Evolutionary conservation across 129 eudicot species (phyloP), one percentile per base, ranked within the genome.

Genomic region (Lonicera japonica): DNA sequence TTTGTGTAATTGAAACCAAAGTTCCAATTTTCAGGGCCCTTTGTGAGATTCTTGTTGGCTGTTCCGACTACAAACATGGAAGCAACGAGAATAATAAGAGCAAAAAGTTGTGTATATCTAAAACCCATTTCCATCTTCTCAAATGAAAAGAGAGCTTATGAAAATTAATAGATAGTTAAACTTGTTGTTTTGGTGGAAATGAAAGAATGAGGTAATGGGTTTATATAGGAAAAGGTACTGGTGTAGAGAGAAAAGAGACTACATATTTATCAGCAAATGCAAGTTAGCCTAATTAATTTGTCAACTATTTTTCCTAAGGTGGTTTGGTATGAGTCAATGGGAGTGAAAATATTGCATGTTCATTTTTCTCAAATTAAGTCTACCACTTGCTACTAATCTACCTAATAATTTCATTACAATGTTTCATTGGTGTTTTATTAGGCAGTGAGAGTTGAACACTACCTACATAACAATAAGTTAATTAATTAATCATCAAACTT

Each of bases 1-100:
- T 60, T 59, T n/a, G 66, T 58, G 60, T 62, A 54, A 21, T 54
- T 29, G 21, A 16, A 52, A 13, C 59, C 71, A 13, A 0, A 34
- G 43, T 24, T 51, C 50, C 46, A 58, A 34, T 36, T 46, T 12
- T 58, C 25, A n/a, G 62, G 41, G 5, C 23, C 55, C 55, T 47
- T 60, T 15, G 68, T 11, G 20, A 43, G 10, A 19, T 62, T 29
- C 70, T 22, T 68, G 69, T 55, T 61, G 34, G 79, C 79, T 29
- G 50, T 64, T 23, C 22, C 50, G 15, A 25, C 59, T 1, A 25
- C 68, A 10, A 53, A 47, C 43, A 70, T 11, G 19, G 68, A 8
- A 52, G 45, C 67, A 5, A 47, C n/a, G 12, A 54, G 36, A 21
- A 21, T 13, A 7, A 39, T 17, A 1, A 66, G 54, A 0, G 53